Percentiles rank a stretch among this genome's conserved stretches.
Conservation (phyloP, 257 asterid species). For the Solanum etuberosum region DNA sequence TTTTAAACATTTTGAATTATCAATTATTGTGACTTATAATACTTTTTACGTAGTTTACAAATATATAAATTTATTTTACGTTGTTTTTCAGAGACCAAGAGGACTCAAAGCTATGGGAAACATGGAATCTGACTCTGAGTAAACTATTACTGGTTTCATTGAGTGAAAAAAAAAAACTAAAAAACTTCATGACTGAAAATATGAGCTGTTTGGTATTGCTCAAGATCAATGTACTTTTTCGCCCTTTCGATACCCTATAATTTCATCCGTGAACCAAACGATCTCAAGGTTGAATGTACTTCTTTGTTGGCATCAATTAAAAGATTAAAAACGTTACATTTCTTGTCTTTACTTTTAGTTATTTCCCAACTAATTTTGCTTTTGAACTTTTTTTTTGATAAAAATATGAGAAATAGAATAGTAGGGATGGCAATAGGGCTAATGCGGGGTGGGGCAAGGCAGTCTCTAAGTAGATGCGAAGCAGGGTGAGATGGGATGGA, state of each 20-base stretch:
- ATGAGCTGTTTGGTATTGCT: neutral
- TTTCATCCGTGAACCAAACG: neutral
- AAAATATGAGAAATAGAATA: no score
- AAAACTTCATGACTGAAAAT: neutral
- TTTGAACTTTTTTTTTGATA: neutral
- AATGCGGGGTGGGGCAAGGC: no score
- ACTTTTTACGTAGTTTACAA: no score
- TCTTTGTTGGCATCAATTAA: neutral
- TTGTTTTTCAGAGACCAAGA: slow-evolving; percentile 32
- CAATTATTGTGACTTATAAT: no score
- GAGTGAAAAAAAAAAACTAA: neutral
- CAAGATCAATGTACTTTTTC: neutral
- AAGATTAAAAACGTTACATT: neutral
- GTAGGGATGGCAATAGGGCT: no score
- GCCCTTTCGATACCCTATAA: neutral
- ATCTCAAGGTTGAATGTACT: neutral
- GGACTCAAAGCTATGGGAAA: slow-evolving; percentile 46
- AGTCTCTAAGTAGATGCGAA: no score
- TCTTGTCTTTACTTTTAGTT: neutral
- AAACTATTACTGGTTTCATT: neutral
- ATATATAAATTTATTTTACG: neutral
- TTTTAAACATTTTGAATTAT: no score
- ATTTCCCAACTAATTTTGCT: neutral
- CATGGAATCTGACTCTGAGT: slow-evolving; percentile 45
- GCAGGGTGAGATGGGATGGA: no score